Percentiles rank a stretch among this genome's conserved stretches.
phyloP scores from a whole-genome alignment of 2,329 filamentous ascomycete genomes.

The Nemania serpens region DNA sequence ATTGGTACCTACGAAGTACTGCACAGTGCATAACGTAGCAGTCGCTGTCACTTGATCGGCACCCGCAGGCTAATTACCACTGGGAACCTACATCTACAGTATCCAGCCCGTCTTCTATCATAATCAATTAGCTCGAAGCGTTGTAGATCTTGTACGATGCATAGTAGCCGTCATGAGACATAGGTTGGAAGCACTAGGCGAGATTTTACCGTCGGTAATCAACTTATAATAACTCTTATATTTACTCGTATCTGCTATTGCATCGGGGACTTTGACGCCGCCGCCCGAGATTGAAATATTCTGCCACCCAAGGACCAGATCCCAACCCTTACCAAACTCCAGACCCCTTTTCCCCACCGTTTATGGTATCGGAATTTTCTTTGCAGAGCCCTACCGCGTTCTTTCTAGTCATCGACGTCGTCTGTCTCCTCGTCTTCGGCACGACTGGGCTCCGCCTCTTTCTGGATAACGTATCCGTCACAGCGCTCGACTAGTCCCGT shows the following conservation, averaged over 20 bases:
- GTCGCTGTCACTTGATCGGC: neutral
- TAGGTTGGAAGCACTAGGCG: neutral
- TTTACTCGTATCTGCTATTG: neutral
- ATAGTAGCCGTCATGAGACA: neutral
- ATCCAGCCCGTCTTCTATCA: too few species aligned
- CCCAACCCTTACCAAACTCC: slow-evolving; percentile 19
- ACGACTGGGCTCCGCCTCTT: slow-evolving; percentile 35
- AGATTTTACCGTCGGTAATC: neutral
- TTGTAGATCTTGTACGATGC: neutral
- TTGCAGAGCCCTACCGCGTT: slow-evolving; percentile 18
- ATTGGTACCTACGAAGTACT: too few species aligned
- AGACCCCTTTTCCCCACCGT: slow-evolving; percentile 11
- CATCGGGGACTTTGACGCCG: neutral
- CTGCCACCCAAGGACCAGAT: slow-evolving; percentile 9
- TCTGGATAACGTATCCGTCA: slow-evolving; percentile 59
- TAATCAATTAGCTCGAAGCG: neutral
- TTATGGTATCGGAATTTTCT: slow-evolving; percentile 12
- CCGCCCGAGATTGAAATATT: slow-evolving; percentile 4
- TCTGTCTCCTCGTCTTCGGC: slow-evolving; percentile 43
- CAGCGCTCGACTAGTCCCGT: slow-evolving; percentile 76
- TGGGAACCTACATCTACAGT: neutral
- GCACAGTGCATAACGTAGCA: neutral
- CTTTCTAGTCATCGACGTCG: slow-evolving; percentile 35
- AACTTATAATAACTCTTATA: neutral
- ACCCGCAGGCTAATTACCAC: neutral